Evolutionary conservation across 139 green algal species (phyloP).

Genomic region (Closterium sp.): DNA sequence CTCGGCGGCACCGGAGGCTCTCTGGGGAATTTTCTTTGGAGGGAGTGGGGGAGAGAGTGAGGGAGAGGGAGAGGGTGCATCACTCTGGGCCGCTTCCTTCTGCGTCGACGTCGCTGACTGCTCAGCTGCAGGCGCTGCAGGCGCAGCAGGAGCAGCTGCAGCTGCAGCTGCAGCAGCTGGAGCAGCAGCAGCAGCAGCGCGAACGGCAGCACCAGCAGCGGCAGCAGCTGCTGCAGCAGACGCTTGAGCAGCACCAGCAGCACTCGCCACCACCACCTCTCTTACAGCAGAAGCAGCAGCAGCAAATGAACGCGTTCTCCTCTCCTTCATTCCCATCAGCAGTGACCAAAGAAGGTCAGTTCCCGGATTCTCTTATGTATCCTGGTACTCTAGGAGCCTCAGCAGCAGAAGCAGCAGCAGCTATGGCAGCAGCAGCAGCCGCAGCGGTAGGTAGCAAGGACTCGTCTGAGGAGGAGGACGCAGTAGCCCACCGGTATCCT

Average conservation of each 20-base stretch:
- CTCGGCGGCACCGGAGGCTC: neutral
- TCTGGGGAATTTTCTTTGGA: neutral
- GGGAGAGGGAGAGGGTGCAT: neutral
- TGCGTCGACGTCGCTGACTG: neutral
- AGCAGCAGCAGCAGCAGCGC: neutral
- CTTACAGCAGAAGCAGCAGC: neutral
- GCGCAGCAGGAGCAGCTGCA: neutral
- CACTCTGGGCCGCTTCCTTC: neutral
- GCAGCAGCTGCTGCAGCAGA: neutral
- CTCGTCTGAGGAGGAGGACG: neutral
- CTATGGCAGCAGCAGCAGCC: neutral
- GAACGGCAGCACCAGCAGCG: neutral
- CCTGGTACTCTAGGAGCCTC: neutral
- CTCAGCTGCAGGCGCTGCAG: neutral
- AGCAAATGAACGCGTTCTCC: neutral
- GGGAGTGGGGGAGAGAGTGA: neutral
- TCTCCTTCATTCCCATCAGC: neutral
- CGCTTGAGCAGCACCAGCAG: neutral
- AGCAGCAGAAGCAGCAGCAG: neutral
- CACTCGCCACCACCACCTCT: neutral
- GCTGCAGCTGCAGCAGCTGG: neutral
- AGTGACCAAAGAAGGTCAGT: neutral
- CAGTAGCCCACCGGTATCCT: neutral
- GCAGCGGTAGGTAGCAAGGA: neutral
- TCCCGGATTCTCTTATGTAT: neutral